Evolutionary conservation across 2,329 filamentous ascomycete species (phyloP), one percentile per base, ranked within the genome.

Genomic region (Clonostachys byssicola): DNA sequence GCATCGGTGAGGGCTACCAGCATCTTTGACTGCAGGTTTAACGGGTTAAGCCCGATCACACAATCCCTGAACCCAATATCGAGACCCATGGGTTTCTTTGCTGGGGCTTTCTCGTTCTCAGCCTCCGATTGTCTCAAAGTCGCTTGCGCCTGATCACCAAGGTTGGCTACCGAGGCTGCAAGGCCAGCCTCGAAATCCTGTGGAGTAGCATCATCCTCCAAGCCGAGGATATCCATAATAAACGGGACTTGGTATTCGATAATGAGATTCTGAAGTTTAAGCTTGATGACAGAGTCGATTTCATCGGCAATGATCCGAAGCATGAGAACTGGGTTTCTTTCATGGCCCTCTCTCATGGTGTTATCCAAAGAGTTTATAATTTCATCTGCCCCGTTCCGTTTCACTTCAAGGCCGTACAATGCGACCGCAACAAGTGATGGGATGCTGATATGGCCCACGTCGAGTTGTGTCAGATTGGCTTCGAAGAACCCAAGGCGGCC

Each of bases 281-380:
- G 65, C 62, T 95, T 96, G 54, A 96, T 74, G 7, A 89, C 84
- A 0, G 95, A 92, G 53, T 97, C 92, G 68, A 95, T 89, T 61
- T 97, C 92, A 61, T 97, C 92, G 1, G 90, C 90, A 54, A 99
- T 88, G 70, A 96, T 88, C 44, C 94, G 81, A 49, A 88, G 81
- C 85, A 95, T 96, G 46, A 97, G 64, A 53, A 92, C 89, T 2
- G 69, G 67, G 5, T 57, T 43, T 55, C 39, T 52, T 56, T 4
- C 51, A 52, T 17, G 20, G 6, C 33, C 34, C 6, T 63, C 60
- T 16, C 55, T 61, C 39, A 59, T 51, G 7, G 56, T 54, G n/a
- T 59, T 57, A 12, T 54, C 43, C 12, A 59, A 57, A 17, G 74
- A 82, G 39, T 83, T 83, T 6, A 97, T 57, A 12, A 99, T 71